phyloP scores from a whole-genome alignment of 768 basidiomycete species.

The Amanita thiersii region DNA sequence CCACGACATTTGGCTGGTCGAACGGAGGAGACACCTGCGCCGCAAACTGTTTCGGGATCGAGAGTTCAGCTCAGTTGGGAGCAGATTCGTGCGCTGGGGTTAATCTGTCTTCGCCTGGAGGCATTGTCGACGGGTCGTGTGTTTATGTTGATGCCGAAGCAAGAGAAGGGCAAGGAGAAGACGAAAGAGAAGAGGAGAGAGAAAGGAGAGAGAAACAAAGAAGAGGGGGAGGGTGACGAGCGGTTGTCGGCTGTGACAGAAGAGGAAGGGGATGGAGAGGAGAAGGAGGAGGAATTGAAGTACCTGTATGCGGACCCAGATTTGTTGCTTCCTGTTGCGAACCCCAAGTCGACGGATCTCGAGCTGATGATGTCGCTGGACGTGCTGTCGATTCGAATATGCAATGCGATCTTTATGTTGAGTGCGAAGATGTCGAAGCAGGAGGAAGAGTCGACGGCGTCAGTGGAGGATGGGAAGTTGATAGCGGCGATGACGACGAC shows the following conservation, averaged over 20 bases:
- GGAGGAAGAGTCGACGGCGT: no score
- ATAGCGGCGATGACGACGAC: neutral
- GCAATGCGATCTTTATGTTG: constrained; percentile 52
- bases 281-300: neutral
- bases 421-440: constrained; percentile 4
- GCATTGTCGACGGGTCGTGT: constrained; percentile 57
- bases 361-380: constrained; percentile 74
- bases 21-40: constrained; percentile 30
- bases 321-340: constrained; percentile 59
- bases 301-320: constrained; percentile 53
- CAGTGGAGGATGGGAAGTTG: neutral
- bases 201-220: neutral
- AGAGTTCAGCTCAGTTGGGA: constrained; percentile 63
- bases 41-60: constrained; percentile 30
- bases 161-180: neutral
- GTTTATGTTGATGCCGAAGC: constrained; percentile 38
- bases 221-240: neutral
- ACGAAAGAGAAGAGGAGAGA: neutral
- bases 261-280: neutral
- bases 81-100: constrained; percentile 66
- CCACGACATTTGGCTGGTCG: constrained; percentile 68
- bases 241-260: neutral
- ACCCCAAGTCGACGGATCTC: constrained; percentile 59
- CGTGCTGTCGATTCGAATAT: constrained; percentile 65
- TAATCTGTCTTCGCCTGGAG: constrained; percentile 74